Base-by-base conservation (phyloP, 1,284 basidiomycete species). In the Fomitopsis schrenkii region DNA sequence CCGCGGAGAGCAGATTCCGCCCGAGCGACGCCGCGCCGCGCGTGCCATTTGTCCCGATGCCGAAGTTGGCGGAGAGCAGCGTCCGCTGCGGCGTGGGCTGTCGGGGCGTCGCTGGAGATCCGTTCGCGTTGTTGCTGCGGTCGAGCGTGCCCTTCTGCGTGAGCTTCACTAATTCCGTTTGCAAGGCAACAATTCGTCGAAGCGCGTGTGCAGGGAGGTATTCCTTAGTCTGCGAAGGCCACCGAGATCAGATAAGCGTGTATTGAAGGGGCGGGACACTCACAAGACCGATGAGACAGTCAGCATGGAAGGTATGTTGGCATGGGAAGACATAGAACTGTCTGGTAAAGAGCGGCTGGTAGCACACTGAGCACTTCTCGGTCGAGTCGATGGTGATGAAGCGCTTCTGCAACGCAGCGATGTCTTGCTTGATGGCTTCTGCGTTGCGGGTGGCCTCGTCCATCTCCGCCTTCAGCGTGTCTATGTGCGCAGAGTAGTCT, bases 241-340 rank as follows among this genome's bases (percentile, higher is more conserved):
- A 7, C n/a, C 38, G 15, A 46, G n/a, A 35, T 33, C 44, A 53
- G 45, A 46, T 46, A 28, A 35, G 30, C 56, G 42, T 33, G 45
- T 45, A 60, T 35, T 19, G 26, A 17, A n/a, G 54, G 42, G 54
- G 33, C 40, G 19, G 19, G 15, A 40, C 54, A 79, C 92, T 73
- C 69, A 96, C 95, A 83, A 96, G 80, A 35, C 89, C 84, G 72
- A 98, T 95, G 58, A 97, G 79, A 75, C 95, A 98, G 74, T 98
- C 95, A 8, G 93, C 94, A 76, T 97, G 95, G 85, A 97, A 97
- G 10, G 88, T 87, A 72, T 98, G 96, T 68, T 96, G 93, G 76
- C 97, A 99, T 10, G 96, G 96, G 79, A 99, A 99, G 54, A 97
- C 93, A 76, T 99, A 99, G 74, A 98, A 98, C 72, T 97, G 95